Evolutionary conservation across 768 basidiomycete genomes (phyloP), one percentile per base, ranked within the genome.

Genomic region (Daedalea quercina): DNA sequence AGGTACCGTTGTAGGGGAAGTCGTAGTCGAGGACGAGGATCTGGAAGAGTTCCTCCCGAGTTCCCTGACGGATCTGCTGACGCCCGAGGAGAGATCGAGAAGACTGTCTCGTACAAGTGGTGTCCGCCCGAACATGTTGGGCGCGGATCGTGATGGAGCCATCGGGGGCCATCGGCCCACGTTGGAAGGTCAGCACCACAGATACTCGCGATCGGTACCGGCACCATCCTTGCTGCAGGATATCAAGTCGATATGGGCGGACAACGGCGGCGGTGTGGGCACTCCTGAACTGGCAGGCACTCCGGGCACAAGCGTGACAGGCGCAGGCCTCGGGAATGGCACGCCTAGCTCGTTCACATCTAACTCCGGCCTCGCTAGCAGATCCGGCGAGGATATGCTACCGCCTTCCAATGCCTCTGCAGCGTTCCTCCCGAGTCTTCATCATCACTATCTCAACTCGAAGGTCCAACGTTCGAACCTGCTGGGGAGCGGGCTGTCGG

Each of bases 11-110:
- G 54, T 54, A 15, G 56, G 50, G 3, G 69, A 67, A 17, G 78
- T 76, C 17, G 68, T 70, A 33, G 79, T 79, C 0, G 83, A 84
- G 19, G 87, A 87, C 46, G 90, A 84, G 43, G 90, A 94, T 58
- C 64, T 90, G 45, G 91, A 93, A 63, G 94, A 93, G 52, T 89
- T 97, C 65, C 66, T 98, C 26, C 95, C 95, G 0, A 84, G 88
- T 51, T 90, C 86, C 3, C 72, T 98, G 44, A 90, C 84, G 24
- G 94, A 97, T 55, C 75, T 98, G 7, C 73, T 98, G 44, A 95
- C 94, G 0, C 90, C 90, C 0, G 87, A 85, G 59, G 95, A 97
- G 69, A 78, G 85, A 57, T 86, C 80, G 28, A 75, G 94, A 28
- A 74, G 93, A 42, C 84, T 91, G 79, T 88, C 86, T 26, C 77